Conservation (phyloP, 257 asterid species). For the Prunella vulgaris region DNA sequence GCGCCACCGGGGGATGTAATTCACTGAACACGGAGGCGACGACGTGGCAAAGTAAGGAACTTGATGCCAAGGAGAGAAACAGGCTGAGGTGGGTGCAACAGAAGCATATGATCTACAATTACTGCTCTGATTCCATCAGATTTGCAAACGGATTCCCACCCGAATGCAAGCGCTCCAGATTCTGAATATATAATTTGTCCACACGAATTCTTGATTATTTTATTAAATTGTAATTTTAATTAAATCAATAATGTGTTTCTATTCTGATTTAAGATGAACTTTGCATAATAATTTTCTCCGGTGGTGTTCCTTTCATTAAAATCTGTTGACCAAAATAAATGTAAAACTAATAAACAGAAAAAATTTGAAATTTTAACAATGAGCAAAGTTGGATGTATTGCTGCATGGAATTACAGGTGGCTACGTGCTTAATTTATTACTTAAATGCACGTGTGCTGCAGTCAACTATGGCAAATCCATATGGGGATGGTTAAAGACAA, state of each 20-base stretch:
- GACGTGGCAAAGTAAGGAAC: constrained; percentile 12
- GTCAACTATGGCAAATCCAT: too few relatives aligned
- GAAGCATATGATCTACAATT: constrained; percentile 14
- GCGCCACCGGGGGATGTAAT: background rate
- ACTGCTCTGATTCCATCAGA: constrained; percentile 6
- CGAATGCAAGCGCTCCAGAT: constrained; percentile 20
- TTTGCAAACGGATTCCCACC: background rate
- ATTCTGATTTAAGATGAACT: background rate
- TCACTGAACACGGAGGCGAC: background rate
- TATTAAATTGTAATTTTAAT: background rate
- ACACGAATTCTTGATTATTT: background rate
- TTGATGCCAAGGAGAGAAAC: constrained; percentile 3
- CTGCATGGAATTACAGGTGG: too few relatives aligned
- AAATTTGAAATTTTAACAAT: too few relatives aligned
- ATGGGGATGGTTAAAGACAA: too few relatives aligned
- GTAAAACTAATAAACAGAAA: too few relatives aligned
- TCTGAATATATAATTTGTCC: background rate
- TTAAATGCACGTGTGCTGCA: too few relatives aligned
- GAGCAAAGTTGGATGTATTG: too few relatives aligned
- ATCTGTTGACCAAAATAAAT: too few relatives aligned
- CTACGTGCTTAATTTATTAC: too few relatives aligned
- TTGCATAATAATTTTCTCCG: too few relatives aligned
- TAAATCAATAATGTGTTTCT: too few relatives aligned
- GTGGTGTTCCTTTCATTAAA: too few relatives aligned
- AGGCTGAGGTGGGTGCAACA: constrained; percentile 19